A percentile compares a stretch with the other conserved stretches of the same genome.
These are phyloP conservation scores for Stenocarpella maydis DNA, from an alignment of 2,329 filamentous ascomycete genomes.

Conservation along the genomic window DNA sequence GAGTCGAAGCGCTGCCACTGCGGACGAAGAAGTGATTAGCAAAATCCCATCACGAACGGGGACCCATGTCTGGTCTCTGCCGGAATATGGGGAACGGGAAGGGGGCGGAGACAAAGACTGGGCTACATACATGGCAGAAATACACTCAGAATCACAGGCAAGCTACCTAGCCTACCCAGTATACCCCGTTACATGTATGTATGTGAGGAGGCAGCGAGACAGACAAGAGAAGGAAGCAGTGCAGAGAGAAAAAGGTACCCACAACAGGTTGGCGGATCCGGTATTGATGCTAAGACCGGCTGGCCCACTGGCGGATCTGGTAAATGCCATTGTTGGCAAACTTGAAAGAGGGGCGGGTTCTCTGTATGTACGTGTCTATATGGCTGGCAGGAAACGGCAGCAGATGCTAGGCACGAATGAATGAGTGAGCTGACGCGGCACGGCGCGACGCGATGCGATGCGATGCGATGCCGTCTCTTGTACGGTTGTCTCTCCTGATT, in stretches of 20 bases:
- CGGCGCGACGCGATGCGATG: neutral
- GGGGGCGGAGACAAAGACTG: neutral
- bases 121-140: neutral
- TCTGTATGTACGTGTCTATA: neutral
- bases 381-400: neutral
- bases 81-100: slow-evolving; percentile 32
- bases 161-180: too few species aligned
- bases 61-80: slow-evolving; percentile 29
- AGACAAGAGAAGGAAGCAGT: neutral
- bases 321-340: slow-evolving; percentile 53
- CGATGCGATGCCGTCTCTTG: neutral
- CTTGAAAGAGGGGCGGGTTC: neutral
- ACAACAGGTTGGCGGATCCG: slow-evolving; percentile 66
- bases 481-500: neutral
- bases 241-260: slow-evolving; percentile 40
- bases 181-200: neutral
- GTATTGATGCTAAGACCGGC: slow-evolving; percentile 71
- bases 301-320: slow-evolving; percentile 66
- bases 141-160: neutral
- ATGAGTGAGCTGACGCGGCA: neutral
- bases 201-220: neutral
- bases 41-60: slow-evolving; percentile 29
- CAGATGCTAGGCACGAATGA: neutral
- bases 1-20: slow-evolving; percentile 42
- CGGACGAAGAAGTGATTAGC: neutral